Evolutionary conservation across 2,329 filamentous ascomycete genomes (phyloP), one percentile per base, ranked within the genome.

Genomic region (Shiraia sp.): DNA sequence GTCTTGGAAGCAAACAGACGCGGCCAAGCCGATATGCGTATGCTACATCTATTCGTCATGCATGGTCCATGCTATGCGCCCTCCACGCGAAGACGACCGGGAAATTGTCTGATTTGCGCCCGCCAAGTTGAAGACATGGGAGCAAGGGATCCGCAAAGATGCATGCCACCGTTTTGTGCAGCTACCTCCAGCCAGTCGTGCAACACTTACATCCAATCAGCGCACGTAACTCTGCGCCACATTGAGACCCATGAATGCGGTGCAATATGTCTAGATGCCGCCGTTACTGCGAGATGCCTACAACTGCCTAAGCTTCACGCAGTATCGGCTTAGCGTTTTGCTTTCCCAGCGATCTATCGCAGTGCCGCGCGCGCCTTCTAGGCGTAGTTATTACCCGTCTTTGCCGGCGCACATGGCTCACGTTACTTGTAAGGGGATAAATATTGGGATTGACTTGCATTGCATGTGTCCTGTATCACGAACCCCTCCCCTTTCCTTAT

Each of bases 381-480:
- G 46, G 40, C 39, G 39, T 50, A 33, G 33, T 46, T 40, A 37
- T 43, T 51, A 52, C 57, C 50, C 50, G 51, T 51, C 44, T 41
- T 50, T 59, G 46, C 52, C 49, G 59, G 57, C 40, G 46, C 59
- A 66, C 58, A 65, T 65, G 61, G 61, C 47, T 52, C 43, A 55
- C 48, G 55, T 61, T 58, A 61, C 61, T 44, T 54, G 44, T 42
- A 14, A 47, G 47, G 55, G 35, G 49, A 60, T 62, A 64, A 54
- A 61, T 57, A 59, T 60, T 52, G 45, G 59, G 59, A 59, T 59
- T 61, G 53, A 55, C 56, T 59, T 63, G 61, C 61, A 65, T 65
- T 62, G 53, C 57, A 62, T 65, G 55, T 53, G 55, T 53, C 45
- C 50, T 57, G 62, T 66, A 54, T 53, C 49, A 67, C 63, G 32